Evolutionary conservation across 805 yeast genomes (phyloP).

Genomic region (Nakazawaea siamensis): DNA sequence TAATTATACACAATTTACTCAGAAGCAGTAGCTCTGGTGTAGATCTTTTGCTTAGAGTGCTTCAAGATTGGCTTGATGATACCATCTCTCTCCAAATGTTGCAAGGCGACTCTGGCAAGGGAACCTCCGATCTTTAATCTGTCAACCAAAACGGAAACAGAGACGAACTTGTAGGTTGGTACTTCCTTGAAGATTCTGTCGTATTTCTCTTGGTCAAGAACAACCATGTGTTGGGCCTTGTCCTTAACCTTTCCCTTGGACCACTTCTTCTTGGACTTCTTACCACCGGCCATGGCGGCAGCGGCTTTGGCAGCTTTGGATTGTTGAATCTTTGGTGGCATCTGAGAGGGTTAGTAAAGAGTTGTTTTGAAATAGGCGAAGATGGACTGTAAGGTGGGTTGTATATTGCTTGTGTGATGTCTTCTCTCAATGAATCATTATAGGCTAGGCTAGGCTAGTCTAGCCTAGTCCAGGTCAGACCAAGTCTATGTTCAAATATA

Average conservation of each 20-base stretch:
- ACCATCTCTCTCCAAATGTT: slow-evolving; percentile 92
- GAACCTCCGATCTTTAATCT: slow-evolving; percentile 99
- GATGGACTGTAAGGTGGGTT: too few relatives aligned
- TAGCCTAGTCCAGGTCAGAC: too few relatives aligned
- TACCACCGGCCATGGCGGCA: slow-evolving; percentile 99
- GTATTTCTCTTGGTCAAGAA: slow-evolving; percentile 96
- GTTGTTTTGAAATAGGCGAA: too few relatives aligned
- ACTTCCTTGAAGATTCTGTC: slow-evolving; percentile 99
- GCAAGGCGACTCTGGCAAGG: slow-evolving; percentile 95
- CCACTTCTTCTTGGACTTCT: slow-evolving; percentile 99
- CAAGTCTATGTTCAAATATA: too few relatives aligned
- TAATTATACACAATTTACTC: slow-evolving; percentile 31
- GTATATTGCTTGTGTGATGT: too few relatives aligned
- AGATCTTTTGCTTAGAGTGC: slow-evolving; percentile 95
- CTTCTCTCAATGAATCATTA: too few relatives aligned
- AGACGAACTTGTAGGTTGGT: slow-evolving; percentile 96
- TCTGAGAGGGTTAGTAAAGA: slow-evolving; percentile 38
- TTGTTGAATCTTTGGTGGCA: slow-evolving; percentile 99
- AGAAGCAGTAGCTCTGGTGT: slow-evolving; percentile 73
- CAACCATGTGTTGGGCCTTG: slow-evolving; percentile 97
- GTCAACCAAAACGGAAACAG: slow-evolving; percentile 97
- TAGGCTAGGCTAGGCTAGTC: neutral
- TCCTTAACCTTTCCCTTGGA: slow-evolving; percentile 99
- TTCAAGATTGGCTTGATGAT: slow-evolving; percentile 87
- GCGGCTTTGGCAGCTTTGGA: slow-evolving; percentile 99